A percentile compares a stretch with the other conserved stretches of the same genome.
Evolutionary conservation across 1,284 basidiomycete genomes (phyloP).

Genomic region (Boletus smithii): DNA sequence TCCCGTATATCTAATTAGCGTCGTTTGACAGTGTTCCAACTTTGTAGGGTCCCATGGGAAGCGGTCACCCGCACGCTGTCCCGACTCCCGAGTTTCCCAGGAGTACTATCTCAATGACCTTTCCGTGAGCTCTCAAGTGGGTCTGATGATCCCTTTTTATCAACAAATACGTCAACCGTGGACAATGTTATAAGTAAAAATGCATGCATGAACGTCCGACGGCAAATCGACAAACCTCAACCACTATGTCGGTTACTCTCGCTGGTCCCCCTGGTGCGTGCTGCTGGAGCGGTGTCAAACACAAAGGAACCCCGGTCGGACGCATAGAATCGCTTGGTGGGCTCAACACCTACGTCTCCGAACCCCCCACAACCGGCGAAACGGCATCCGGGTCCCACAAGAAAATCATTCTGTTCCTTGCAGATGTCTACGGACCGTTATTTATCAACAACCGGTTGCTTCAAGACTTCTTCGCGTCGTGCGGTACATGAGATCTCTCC

Average conservation of each 20-base stretch:
- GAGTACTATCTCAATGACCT: background rate
- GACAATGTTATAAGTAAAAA: background rate
- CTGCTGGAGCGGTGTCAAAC: constrained; percentile 45
- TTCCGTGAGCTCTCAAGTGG: background rate
- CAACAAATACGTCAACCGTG: background rate
- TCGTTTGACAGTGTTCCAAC: too few relatives aligned
- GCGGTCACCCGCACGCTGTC: background rate
- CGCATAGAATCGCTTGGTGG: too few relatives aligned
- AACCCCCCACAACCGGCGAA: background rate
- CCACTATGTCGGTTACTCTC: constrained; percentile 27
- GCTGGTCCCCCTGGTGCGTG: constrained; percentile 42
- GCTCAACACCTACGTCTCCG: too few relatives aligned
- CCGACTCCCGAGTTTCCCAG: background rate
- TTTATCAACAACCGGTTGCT: constrained; percentile 46
- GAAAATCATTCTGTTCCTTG: constrained; percentile 45
- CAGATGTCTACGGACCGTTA: constrained; percentile 47
- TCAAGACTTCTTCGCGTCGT: constrained; percentile 48
- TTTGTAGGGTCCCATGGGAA: too few relatives aligned
- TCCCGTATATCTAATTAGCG: too few relatives aligned
- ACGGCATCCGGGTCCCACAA: constrained; percentile 18
- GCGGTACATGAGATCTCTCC: constrained; percentile 35
- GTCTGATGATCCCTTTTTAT: background rate
- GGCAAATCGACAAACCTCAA: background rate
- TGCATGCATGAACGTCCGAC: background rate
- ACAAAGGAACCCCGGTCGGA: constrained; percentile 42